These are phyloP conservation scores for Papiliotrema nemorosa DNA, from an alignment of 1,284 basidiomycete genomes.

Conservation along the genomic window DNA sequence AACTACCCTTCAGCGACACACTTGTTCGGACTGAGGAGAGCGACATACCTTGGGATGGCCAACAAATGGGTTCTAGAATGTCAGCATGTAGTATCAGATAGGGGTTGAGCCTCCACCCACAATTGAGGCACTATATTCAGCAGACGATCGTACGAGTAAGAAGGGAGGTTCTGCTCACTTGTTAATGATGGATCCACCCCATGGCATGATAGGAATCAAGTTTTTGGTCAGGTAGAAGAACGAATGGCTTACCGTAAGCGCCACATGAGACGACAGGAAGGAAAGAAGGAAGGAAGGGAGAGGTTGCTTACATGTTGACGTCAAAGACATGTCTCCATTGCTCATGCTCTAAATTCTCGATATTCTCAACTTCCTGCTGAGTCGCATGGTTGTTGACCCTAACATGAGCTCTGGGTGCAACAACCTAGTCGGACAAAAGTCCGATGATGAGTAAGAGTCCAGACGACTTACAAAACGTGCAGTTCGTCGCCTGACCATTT, in stretches of 20 bases:
- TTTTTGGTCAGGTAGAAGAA: conserved; percentile 59
- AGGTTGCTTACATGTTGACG: conserved; percentile 40
- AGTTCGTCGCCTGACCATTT: conserved; percentile 49
- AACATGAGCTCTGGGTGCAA: background rate
- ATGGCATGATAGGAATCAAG: conserved; percentile 50
- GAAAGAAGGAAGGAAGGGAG: background rate
- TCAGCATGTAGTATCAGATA: too few relatives aligned
- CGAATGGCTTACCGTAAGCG: conserved; percentile 49
- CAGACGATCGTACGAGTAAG: background rate
- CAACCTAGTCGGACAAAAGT: background rate
- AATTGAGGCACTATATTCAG: conserved; percentile 11
- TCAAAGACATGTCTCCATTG: conserved; percentile 58
- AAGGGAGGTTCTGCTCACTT: conserved; percentile 29
- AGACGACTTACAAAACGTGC: conserved; percentile 51
- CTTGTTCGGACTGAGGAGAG: background rate
- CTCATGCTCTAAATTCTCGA: conserved; percentile 52
- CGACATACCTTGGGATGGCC: conserved; percentile 51
- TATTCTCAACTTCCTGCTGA: conserved; percentile 54
- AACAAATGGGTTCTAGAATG: conserved; percentile 47
- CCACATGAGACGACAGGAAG: conserved; percentile 1
- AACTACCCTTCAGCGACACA: conserved; percentile 34
- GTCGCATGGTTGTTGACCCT: conserved; percentile 58
- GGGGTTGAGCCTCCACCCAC: conserved; percentile 2
- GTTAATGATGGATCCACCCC: conserved; percentile 54
- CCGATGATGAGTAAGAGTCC: background rate